These are phyloP conservation scores for Neurospora sp. DNA, from an alignment of 495 filamentous ascomycete genomes.

Conservation along the genomic window DNA sequence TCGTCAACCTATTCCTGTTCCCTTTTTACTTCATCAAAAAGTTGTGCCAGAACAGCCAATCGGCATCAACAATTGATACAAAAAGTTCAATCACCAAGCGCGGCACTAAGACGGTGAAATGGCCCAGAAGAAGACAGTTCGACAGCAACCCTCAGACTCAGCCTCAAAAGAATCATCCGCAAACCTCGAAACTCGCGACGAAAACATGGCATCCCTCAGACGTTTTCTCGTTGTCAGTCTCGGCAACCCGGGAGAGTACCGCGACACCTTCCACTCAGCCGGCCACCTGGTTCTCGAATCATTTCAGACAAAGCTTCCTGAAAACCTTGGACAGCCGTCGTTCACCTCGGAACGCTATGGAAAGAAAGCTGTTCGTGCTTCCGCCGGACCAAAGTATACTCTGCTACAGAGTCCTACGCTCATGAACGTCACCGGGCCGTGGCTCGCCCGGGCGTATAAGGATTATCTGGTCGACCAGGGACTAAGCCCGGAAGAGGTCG, in stretches of 20 bases:
- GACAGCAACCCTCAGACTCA: not conserved
- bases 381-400: conserved; percentile 41
- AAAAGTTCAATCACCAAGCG: not conserved
- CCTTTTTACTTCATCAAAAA: not conserved
- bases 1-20: too few relatives aligned
- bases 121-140: not conserved
- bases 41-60: not conserved
- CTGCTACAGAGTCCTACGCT: conserved; percentile 57
- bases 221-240: conserved; percentile 41
- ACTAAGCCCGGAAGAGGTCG: conserved; percentile 25
- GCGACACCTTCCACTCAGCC: conserved; percentile 67
- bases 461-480: conserved; percentile 22
- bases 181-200: not conserved
- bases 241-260: conserved; percentile 44
- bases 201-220: conserved; percentile 7
- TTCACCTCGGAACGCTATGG: conserved; percentile 34
- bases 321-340: conserved; percentile 21
- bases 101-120: not conserved
- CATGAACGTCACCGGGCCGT: conserved; percentile 68
- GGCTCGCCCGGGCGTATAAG: conserved; percentile 36
- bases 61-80: not conserved
- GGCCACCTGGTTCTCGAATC: conserved; percentile 61
- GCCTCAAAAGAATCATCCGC: not conserved
- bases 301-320: conserved; percentile 35
- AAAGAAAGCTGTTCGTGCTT: conserved; percentile 29